A percentile compares a stretch with the other conserved stretches of the same genome.
Conservation (phyloP, 306 rosid species). For the Trifolium pratense region DNA sequence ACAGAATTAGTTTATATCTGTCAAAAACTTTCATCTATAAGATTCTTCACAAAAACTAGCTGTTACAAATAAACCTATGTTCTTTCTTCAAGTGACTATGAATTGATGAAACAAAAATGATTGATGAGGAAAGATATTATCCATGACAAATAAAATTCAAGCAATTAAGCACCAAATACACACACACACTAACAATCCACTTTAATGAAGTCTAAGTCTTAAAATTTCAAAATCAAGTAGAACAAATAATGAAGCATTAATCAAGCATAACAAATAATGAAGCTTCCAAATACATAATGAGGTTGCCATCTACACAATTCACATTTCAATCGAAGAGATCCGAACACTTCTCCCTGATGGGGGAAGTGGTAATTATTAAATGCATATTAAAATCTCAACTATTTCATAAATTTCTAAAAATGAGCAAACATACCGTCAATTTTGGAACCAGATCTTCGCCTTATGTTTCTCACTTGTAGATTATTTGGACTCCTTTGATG, state of each 20-base stretch:
- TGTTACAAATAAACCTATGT: no score
- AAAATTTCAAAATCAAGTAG: neutral
- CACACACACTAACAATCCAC: neutral
- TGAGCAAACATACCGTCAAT: neutral
- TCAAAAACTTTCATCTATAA: no score
- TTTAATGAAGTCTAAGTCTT: neutral
- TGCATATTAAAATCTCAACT: no score
- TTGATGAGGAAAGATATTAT: neutral
- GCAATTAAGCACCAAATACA: neutral
- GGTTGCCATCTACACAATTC: neutral
- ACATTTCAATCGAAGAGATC: neutral
- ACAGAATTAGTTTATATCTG: no score
- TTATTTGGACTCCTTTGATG: neutral
- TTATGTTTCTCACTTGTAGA: no score
- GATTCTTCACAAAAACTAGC: no score
- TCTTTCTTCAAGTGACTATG: no score
- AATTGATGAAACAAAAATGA: neutral
- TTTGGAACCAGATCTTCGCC: neutral
- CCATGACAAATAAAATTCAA: neutral
- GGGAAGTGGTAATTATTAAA: no score
- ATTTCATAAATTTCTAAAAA: neutral
- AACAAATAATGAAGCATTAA: no score
- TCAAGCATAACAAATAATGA: neutral
- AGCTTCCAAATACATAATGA: neutral
- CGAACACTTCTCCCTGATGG: no score